Evolutionary conservation across 1,284 basidiomycete species (phyloP).

Genomic region (Leucoagaricus sp.): DNA sequence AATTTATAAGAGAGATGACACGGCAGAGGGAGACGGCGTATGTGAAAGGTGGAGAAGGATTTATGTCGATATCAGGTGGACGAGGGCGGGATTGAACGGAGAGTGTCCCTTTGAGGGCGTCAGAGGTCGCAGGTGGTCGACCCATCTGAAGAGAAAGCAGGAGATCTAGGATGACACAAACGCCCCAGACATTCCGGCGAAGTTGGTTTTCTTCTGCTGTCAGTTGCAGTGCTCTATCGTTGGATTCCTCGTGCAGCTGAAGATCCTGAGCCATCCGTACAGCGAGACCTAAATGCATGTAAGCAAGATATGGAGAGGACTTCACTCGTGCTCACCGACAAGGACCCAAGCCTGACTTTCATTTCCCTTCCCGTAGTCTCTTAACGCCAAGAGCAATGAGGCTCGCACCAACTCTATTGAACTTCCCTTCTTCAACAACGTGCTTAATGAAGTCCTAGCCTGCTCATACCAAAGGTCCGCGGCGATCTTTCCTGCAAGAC

Average conservation of each 20-base stretch:
- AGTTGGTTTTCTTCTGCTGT: constrained; percentile 16
- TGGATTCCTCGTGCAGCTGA: constrained; percentile 19
- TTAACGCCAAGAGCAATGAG: constrained; percentile 20
- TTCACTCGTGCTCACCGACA: constrained; percentile 15
- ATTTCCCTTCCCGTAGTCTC: constrained; percentile 24
- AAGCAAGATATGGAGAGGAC: neutral
- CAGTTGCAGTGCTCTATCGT: constrained; percentile 1
- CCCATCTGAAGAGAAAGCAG: constrained; percentile 28
- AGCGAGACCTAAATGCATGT: constrained; percentile 22
- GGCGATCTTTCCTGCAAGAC: constrained; percentile 22
- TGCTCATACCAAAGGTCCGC: constrained; percentile 30
- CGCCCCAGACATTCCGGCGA: constrained; percentile 24
- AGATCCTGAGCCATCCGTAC: constrained; percentile 26
- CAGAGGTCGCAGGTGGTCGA: constrained; percentile 23
- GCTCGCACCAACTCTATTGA: constrained; percentile 21
- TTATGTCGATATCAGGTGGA: constrained; percentile 7
- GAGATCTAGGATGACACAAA: constrained; percentile 24
- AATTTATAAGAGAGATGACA: constrained; percentile 27
- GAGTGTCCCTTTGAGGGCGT: constrained; percentile 19
- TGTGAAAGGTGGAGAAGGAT: constrained; percentile 19
- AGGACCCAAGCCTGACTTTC: constrained; percentile 26
- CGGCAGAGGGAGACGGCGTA: constrained; percentile 22
- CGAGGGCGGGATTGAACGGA: neutral
- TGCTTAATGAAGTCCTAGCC: constrained; percentile 17
- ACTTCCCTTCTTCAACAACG: constrained; percentile 23